Evolutionary conservation across 352 stramenopile species (phyloP), one percentile per base, ranked within the genome.

Genomic region (Aphanomyces euteiches): DNA sequence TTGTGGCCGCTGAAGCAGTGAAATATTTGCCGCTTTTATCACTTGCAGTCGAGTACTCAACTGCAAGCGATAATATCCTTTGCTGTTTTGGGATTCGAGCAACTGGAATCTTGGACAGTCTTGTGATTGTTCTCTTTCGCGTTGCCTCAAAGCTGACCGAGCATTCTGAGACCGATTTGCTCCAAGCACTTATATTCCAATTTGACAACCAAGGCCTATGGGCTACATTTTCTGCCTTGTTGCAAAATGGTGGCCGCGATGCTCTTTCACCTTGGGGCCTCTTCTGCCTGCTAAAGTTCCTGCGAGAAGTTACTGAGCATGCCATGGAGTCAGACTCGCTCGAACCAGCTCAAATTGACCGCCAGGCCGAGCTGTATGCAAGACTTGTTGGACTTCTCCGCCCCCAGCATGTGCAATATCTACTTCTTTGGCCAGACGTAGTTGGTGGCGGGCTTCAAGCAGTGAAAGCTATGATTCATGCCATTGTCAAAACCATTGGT

Each of bases 261-360:
- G 69, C 90, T 5, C 50, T 96, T 47, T 96, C 87, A 5, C 89
- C 89, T 1, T 92, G 79, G 82, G 89, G 89, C 0, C 72, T 95
- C 10, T 92, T 94, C 64, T 95, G 80, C 60, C 87, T 93, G 17
- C 76, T 96, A 36, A 92, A 92, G 61, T 75, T 93, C 61, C 77
- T 93, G 56, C 80, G 83, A 13, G 84, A 85, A 61, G 75, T 96
- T 5, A 80, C 78, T 1, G 87, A 95, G 85, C 71, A 56, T 28
- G n/a, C 69, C 28, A 19, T 34, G 19, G 17, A 60, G 47, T 19
- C 74, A 8, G 39, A 66, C 77, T 84, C 61, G 78, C 34, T 21
- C 57, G 19, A 47, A 5, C 8, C 47, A 10, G 10, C 38, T 15
- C 34, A 90, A 59, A 56, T 79, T 0, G 69, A 77, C 3, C 75